phyloP scores from a whole-genome alignment of 176 grass and related monocot genomes.

The Phyllostachys edulis region DNA sequence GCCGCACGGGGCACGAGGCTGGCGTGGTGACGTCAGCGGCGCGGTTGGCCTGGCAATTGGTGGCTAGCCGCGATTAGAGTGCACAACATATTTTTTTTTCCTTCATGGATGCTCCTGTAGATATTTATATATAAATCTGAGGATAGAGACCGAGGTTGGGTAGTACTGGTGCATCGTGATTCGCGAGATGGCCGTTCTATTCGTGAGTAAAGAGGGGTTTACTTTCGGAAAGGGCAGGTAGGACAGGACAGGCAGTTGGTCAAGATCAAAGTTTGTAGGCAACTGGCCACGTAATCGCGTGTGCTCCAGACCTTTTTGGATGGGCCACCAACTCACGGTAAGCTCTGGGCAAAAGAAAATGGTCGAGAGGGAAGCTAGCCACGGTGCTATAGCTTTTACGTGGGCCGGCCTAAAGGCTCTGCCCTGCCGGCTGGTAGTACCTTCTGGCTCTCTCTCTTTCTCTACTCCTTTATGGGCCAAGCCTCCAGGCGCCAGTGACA shows the following conservation, averaged over 20 bases:
- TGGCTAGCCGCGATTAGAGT: not conserved
- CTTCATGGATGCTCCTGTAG: not conserved
- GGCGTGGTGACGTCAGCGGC: not conserved
- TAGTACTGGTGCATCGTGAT: not conserved
- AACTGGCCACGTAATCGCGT: constrained; percentile 12
- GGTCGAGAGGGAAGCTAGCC: no score
- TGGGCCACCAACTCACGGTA: not conserved
- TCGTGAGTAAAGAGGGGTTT: not conserved
- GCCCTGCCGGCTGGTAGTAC: no score
- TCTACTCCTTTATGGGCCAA: no score
- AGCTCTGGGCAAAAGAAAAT: no score
- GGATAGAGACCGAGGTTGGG: not conserved
- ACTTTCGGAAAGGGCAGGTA: not conserved
- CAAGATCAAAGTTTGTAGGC: not conserved
- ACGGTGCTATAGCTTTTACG: not conserved
- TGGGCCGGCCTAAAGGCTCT: not conserved
- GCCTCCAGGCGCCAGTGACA: no score
- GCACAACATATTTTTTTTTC: not conserved
- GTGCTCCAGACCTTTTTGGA: not conserved
- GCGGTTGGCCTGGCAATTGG: not conserved
- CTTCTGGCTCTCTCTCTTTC: no score
- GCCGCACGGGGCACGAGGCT: constrained; percentile 38
- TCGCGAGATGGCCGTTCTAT: not conserved
- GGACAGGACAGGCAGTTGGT: not conserved
- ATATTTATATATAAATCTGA: not conserved